Evolutionary conservation across 192 early-diverging fungal genomes (phyloP).

Genomic region (Coemansia sp.): DNA sequence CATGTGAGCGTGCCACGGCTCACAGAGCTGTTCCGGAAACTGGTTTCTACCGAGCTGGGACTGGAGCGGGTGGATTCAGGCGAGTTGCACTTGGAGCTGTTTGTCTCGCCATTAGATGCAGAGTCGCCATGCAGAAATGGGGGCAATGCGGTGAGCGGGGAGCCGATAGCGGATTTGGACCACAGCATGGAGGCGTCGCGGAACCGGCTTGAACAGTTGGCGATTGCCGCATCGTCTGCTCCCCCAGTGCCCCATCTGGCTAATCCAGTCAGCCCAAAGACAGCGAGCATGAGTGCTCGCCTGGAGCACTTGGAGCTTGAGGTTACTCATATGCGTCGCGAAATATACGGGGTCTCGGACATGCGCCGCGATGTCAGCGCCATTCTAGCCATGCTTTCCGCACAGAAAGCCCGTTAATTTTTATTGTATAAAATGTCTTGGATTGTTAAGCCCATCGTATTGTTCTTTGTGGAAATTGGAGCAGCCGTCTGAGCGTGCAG

Average conservation of each 20-base stretch:
- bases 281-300: background rate
- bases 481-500: slow-evolving; percentile 22
- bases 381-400: background rate
- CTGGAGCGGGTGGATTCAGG: background rate
- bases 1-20: slow-evolving; percentile 16
- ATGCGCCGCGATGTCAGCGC: slow-evolving; percentile 23
- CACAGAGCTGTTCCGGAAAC: slow-evolving; percentile 3
- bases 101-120: background rate
- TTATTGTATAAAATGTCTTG: background rate
- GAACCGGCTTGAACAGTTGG: slow-evolving; percentile 11
- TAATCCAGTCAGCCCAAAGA: background rate
- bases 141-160: background rate
- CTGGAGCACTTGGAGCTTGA: background rate
- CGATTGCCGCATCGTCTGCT: background rate
- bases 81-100: background rate
- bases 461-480: background rate
- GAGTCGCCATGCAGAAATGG: background rate
- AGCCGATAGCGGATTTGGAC: background rate
- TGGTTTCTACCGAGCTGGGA: slow-evolving; percentile 3
- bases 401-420: slow-evolving; percentile 6
- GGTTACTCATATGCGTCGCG: background rate
- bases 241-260: background rate
- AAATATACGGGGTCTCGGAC: slow-evolving; percentile 3
- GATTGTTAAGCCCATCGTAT: background rate
- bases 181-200: slow-evolving; percentile 3